Conservation (phyloP, 495 filamentous ascomycete species). For the Aspergillus conjunctus region DNA sequence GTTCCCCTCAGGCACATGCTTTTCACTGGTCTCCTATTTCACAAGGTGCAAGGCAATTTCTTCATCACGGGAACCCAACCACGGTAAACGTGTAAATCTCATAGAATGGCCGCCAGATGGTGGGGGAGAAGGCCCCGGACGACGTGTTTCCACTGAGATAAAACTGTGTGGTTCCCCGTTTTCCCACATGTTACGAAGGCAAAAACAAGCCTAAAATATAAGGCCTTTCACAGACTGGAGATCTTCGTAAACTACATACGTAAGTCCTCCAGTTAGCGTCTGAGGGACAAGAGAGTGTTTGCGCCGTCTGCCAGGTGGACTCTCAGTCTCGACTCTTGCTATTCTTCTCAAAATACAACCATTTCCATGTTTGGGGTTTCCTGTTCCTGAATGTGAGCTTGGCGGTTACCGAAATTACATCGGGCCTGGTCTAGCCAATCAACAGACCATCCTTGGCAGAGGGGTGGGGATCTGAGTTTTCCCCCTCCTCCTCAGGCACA, state of each 20-base stretch:
- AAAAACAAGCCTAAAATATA: background rate
- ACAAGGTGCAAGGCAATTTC: background rate
- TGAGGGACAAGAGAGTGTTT: background rate
- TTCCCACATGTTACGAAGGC: background rate
- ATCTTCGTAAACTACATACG: slow-evolving; percentile 2
- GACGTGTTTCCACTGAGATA: slow-evolving; percentile 16
- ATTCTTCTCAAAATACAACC: background rate
- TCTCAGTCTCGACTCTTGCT: slow-evolving; percentile 1
- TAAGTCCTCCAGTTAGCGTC: slow-evolving; percentile 3
- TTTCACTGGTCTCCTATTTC: background rate
- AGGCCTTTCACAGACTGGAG: background rate
- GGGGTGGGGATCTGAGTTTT: slow-evolving; percentile 18
- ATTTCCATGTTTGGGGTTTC: slow-evolving; percentile 27
- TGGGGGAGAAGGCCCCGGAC: slow-evolving; percentile 3
- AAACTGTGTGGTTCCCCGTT: background rate
- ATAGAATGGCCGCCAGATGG: slow-evolving; percentile 11
- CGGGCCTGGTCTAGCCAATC: slow-evolving; percentile 21
- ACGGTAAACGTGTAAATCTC: slow-evolving; percentile 11
- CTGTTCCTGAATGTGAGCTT: slow-evolving; percentile 35
- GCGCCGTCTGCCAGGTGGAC: no score
- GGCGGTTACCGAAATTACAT: slow-evolving; percentile 29
- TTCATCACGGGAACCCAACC: slow-evolving; percentile 4
- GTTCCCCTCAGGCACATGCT: slow-evolving; percentile 3
- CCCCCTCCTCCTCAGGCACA: slow-evolving; percentile 25
- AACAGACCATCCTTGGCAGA: slow-evolving; percentile 9